A percentile compares a stretch with the other conserved stretches of the same genome.
phyloP scores from a whole-genome alignment of 2,329 filamentous ascomycete genomes.

The Diaporthe sp. region DNA sequence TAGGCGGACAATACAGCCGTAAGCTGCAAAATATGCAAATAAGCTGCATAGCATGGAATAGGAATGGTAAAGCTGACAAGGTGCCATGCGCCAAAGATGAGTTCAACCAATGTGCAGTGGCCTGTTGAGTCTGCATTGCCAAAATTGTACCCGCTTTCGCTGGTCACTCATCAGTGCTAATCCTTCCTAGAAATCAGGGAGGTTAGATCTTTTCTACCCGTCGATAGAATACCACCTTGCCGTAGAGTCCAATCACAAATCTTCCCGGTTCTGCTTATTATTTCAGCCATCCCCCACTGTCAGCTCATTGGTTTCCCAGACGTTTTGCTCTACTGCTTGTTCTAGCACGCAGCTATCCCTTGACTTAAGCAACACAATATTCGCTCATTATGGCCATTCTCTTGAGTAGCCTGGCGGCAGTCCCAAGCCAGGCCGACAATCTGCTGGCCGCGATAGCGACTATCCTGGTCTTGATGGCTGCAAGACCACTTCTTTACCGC shows the following conservation, averaged over 20 bases:
- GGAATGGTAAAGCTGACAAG: neutral
- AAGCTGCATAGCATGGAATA: neutral
- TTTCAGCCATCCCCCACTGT: too few species aligned
- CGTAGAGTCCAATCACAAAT: neutral
- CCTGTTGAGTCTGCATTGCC: neutral
- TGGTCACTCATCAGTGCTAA: neutral
- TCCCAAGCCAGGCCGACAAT: neutral
- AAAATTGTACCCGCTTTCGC: neutral
- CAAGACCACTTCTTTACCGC: neutral
- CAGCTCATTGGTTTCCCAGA: neutral
- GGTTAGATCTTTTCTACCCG: neutral
- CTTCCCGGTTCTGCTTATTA: neutral
- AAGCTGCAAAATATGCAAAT: too few species aligned
- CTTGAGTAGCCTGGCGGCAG: neutral
- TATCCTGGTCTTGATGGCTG: neutral
- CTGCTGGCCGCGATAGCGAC: neutral
- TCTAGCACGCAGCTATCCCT: neutral
- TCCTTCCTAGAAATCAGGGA: neutral
- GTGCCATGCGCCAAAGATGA: neutral
- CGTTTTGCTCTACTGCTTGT: neutral
- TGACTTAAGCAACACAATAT: neutral
- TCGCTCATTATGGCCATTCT: neutral
- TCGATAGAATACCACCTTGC: neutral
- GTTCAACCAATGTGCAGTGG: neutral
- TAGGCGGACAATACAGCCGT: neutral